Base-by-base conservation (phyloP, 73 alveolate species). In the Paramecium tetraurelia region DNA sequence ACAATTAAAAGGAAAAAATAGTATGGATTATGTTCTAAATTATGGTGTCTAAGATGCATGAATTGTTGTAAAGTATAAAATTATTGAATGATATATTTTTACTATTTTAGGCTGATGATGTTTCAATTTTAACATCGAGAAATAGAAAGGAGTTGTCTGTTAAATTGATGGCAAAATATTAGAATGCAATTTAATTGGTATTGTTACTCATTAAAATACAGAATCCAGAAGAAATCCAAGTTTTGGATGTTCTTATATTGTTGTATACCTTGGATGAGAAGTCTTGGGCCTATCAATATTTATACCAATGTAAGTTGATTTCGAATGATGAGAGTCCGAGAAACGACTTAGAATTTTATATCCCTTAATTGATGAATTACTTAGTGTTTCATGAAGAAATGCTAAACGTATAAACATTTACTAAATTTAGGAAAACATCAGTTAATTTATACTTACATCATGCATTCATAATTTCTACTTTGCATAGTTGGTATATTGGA, bases 361-460 rank as follows among this genome's bases (percentile, higher is more conserved):
- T 89, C 5, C 94, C 94, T 0, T 46, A 89, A 71, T 31, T 89
- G 21, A 38, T 77, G 59, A 89, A 89, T 36, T 89, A 70, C 36
- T 89, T 89, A 24, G 94, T 89, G 27, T 89, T 89, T 48, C 94
- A 89, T 83, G 94, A 89, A 46, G 94, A 89, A 43, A 31, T 89
- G 77, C 38, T 59, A 21, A 89, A 89, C 48, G 94, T 80, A 43
- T 43, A 12, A 7, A 43, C n/a, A 24, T 11, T 80, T 72, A 72
- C 2, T 21, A 24, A 43, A n/a, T 80, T 80, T 80, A 80, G 90
- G 90, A 89, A 22, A 70, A 71, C n/a, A 77, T 89, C 48, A 70
- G 76, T 38, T 77, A 89, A 21, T 89, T 89, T 38, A 46, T 89
- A 33, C 70, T 70, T 38, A 89, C 80, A 7, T 77, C 94, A n/a